Conservation (phyloP, 768 basidiomycete genomes). For the Cystofilobasidium bisporidii region DNA sequence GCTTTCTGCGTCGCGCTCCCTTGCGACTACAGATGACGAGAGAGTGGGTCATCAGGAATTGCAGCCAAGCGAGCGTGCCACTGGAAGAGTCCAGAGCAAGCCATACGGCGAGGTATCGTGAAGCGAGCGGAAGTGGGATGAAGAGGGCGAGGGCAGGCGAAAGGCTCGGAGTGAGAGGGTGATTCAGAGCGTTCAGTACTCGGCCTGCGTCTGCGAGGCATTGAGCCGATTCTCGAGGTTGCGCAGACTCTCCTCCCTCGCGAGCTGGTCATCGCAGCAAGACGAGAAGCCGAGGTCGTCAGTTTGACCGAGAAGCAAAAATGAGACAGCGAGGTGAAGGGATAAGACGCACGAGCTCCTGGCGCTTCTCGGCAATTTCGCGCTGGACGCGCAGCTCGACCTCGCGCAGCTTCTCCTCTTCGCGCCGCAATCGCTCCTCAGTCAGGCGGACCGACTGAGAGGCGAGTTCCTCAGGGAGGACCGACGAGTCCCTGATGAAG, state of each 20-base stretch:
- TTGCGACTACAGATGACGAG: no score
- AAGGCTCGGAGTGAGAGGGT: no score
- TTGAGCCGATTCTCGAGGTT: conserved; percentile 31
- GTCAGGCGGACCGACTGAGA: conserved; percentile 48
- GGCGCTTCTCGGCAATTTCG: conserved; percentile 94
- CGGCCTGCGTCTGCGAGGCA: neutral
- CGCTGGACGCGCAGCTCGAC: conserved; percentile 96
- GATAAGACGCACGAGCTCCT: conserved; percentile 53
- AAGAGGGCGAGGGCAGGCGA: no score
- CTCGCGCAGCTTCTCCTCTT: conserved; percentile 63
- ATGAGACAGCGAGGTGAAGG: no score
- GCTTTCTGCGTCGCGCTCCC: no score
- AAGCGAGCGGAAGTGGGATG: no score
- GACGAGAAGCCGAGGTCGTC: neutral
- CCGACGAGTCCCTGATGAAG: conserved; percentile 62
- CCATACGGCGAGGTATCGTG: no score
- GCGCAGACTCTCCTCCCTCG: conserved; percentile 64
- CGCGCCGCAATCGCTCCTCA: neutral
- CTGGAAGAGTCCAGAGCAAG: no score
- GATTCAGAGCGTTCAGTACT: no score
- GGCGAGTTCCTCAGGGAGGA: conserved; percentile 91
- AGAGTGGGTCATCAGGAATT: no score
- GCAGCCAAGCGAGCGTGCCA: no score
- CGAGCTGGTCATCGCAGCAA: conserved; percentile 43
- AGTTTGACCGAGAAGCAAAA: no score